Evolutionary conservation across 2,329 filamentous ascomycete species (phyloP).

Genomic region (Colletotrichum sp.): DNA sequence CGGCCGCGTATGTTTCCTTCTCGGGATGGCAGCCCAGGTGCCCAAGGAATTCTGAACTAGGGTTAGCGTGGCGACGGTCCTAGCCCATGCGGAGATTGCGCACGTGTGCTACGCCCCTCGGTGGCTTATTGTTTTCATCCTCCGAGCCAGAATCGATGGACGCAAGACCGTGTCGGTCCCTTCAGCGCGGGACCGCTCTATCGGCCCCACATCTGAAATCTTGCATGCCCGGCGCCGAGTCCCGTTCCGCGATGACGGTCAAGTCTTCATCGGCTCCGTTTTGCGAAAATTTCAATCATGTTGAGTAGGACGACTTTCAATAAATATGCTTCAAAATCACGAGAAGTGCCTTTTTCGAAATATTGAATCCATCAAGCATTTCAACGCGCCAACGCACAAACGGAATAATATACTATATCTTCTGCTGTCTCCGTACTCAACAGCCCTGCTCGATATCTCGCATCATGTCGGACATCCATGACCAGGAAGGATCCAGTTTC

Average conservation of each 20-base stretch:
- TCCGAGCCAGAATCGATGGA: background rate
- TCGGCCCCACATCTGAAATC: background rate
- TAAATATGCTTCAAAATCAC: background rate
- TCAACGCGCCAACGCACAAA: background rate
- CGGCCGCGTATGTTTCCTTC: background rate
- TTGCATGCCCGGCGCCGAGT: background rate
- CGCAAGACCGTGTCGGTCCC: background rate
- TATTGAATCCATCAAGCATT: background rate
- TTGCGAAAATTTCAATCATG: background rate
- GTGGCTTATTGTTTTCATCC: background rate
- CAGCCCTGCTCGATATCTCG: background rate
- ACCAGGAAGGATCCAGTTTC: background rate
- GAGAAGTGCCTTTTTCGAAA: background rate
- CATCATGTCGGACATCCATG: background rate
- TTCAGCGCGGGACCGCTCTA: background rate
- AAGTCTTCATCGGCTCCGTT: background rate
- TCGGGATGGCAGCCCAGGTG: background rate
- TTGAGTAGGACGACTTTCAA: accelerated
- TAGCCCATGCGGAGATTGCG: background rate
- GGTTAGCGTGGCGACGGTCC: background rate
- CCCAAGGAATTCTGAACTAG: background rate
- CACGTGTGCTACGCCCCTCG: background rate
- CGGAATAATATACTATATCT: background rate
- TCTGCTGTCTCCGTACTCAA: background rate
- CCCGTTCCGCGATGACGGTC: background rate